Base-by-base conservation (phyloP, 2,329 filamentous ascomycete species). In the Pleoardoris graminearum region DNA sequence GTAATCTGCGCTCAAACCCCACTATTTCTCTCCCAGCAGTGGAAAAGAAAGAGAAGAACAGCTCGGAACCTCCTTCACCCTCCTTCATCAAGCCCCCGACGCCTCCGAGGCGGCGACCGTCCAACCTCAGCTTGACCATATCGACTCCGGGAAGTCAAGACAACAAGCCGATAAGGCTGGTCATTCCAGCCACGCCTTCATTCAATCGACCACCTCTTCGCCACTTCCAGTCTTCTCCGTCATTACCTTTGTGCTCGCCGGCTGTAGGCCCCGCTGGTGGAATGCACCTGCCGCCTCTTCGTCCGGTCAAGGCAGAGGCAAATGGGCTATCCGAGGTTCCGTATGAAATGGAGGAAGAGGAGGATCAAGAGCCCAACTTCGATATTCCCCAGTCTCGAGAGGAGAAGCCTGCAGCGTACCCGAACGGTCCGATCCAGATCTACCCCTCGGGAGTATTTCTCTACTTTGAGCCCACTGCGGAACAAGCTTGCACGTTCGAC, bases 1-100 rank as follows among this genome's bases (percentile, higher is more conserved):
- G 72, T 52, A 71, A 75, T 41, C 66, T 79, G 19, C 79, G 82
- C 4, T 70, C 45, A 68, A 80, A 48, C 65, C 63, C 64, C 1
- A 63, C 85, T 81, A 54, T 60, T 2, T 48, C 87, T 78, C 80
- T 65, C 70, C 81, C 60, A 73, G 60, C 79, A 8, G 75, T 78
- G 0, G 74, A 83, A 48, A 77, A 81, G 10, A 73, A 75, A 12
- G 68, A 75, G 22, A 69, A 69, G 53, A 70, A 69, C 37, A 70
- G 75, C 36, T 85, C 86, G 0, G 88, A 89, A 35, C 87, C 89
- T 6, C 80, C 84, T 2, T 90, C 88, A 2, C 88, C 88, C 3
- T 85, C 85, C 1, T 94, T 94, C 67, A 91, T 92, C 65, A 91
- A 91, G 71, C 90, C 90, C 7, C 83, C 81, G 38, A 89, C 89